Percentiles rank a stretch among this genome's conserved stretches.
phyloP scores from a whole-genome alignment of 2,329 filamentous ascomycete species.

The Colletotrichum karsti region DNA sequence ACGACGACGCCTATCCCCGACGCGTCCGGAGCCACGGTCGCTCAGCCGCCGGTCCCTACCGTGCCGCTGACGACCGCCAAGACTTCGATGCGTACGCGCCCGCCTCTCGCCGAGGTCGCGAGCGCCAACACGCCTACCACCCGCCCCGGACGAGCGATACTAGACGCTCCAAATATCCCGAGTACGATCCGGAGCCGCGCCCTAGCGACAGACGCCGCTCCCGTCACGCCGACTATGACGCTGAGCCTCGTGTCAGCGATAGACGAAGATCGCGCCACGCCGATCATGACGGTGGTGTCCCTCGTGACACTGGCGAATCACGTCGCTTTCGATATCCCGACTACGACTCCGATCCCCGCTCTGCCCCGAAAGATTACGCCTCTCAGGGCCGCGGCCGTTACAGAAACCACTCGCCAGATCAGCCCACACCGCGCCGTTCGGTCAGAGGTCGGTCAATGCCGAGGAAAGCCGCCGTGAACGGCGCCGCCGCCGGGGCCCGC shows the following conservation, averaged over 20 bases:
- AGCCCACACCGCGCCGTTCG: conserved; percentile 4
- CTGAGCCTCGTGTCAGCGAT: not conserved
- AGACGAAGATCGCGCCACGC: not conserved
- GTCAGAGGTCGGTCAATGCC: conserved; percentile 20
- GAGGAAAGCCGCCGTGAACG: not conserved
- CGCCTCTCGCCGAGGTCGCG: conserved; percentile 11
- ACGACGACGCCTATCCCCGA: not conserved
- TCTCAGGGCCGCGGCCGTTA: not conserved
- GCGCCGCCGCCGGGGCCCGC: not conserved
- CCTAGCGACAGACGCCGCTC: not conserved
- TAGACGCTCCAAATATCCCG: conserved; percentile 18
- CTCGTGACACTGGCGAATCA: not conserved
- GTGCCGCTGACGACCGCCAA: not conserved
- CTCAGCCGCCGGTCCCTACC: not conserved
- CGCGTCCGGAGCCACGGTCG: conserved; percentile 13
- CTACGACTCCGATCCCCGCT: not conserved
- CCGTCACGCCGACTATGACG: conserved; percentile 13
- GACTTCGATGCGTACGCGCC: conserved; percentile 1
- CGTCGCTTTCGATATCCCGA: conserved; percentile 1
- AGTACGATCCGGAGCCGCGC: conserved; percentile 6
- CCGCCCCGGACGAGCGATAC: conserved; percentile 29
- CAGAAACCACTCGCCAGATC: conserved; percentile 8
- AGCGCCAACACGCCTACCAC: conserved; percentile 21
- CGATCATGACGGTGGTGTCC: not conserved
- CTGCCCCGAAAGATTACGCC: not conserved